A percentile compares a stretch with the other conserved stretches of the same genome.
Conservation (phyloP, 176 grass and related monocot species). For the barley (Hordeum vulgare) region DNA sequence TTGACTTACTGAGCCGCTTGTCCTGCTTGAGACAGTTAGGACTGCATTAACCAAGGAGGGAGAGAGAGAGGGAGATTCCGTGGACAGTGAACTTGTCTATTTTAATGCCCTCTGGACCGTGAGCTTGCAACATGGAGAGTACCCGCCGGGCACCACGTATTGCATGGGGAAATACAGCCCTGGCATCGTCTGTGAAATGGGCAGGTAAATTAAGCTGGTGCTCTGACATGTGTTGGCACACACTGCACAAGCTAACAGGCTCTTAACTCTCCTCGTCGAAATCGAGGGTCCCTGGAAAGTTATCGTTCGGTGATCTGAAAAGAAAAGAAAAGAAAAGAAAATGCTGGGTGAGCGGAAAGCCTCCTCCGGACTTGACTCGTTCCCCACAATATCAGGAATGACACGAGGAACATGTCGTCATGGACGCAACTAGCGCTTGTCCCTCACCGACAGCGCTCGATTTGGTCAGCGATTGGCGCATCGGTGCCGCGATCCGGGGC, state of each 20-base stretch:
- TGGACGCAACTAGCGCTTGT: background rate
- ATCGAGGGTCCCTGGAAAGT: background rate
- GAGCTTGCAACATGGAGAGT: background rate
- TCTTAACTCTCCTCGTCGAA: background rate
- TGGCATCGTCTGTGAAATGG: background rate
- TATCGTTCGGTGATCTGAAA: background rate
- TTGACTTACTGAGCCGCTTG: background rate
- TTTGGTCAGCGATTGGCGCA: background rate
- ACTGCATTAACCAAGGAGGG: background rate
- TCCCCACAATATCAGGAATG: slow-evolving; percentile 18
- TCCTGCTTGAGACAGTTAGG: background rate
- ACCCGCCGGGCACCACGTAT: background rate
- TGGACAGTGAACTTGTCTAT: background rate
- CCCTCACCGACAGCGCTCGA: slow-evolving; percentile 25
- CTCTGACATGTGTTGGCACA: background rate
- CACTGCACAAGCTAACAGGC: slow-evolving; percentile 24
- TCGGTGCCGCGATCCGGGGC: background rate
- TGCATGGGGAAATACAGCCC: background rate
- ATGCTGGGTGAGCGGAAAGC: background rate
- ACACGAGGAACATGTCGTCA: background rate
- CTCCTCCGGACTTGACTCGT: background rate
- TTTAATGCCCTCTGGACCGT: background rate
- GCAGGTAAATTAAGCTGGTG: background rate
- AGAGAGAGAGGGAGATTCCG: background rate
- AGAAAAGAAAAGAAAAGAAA: too few relatives aligned